A percentile compares a stretch with the other conserved stretches of the same genome.
Evolutionary conservation across 768 basidiomycete genomes (phyloP).

Genomic region (Phlegmacium glaucopus): DNA sequence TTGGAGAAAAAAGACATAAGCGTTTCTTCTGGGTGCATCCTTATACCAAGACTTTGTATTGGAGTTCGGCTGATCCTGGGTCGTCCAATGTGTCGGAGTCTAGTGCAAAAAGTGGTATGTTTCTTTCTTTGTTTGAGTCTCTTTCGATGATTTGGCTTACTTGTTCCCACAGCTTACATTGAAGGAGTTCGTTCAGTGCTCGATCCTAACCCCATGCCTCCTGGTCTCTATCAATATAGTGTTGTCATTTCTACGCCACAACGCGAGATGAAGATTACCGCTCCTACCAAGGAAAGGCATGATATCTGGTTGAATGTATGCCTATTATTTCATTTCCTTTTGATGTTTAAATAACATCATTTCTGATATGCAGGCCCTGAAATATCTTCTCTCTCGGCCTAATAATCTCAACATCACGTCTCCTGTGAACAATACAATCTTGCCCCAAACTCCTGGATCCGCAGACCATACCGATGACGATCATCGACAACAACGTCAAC

Average conservation of each 20-base stretch:
- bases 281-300: slow-evolving; percentile 90
- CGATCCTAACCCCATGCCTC: slow-evolving; percentile 94
- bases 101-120: slow-evolving; percentile 95
- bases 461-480: slow-evolving; percentile 51
- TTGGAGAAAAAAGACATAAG: slow-evolving; percentile 86
- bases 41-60: slow-evolving; percentile 96
- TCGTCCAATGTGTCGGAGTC: slow-evolving; percentile 85
- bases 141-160: slow-evolving; percentile 9
- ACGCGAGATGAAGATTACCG: slow-evolving; percentile 98
- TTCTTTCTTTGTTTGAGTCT: slow-evolving; percentile 3
- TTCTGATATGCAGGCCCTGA: slow-evolving; percentile 62
- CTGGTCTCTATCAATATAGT: slow-evolving; percentile 89
- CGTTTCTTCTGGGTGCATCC: slow-evolving; percentile 99
- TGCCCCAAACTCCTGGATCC: slow-evolving; percentile 50
- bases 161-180: slow-evolving; percentile 69
- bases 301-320: slow-evolving; percentile 94
- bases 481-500: slow-evolving; percentile 43
- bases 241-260: slow-evolving; percentile 91
- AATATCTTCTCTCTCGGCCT: slow-evolving; percentile 85
- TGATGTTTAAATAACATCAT: slow-evolving; percentile 1
- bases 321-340: slow-evolving; percentile 14
- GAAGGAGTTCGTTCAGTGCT: slow-evolving; percentile 89
- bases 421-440: slow-evolving; percentile 32
- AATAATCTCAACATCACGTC: slow-evolving; percentile 33
- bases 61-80: slow-evolving; percentile 94